Conservation (phyloP, 2,329 filamentous ascomycete genomes). For the Aureobasidium sp. region DNA sequence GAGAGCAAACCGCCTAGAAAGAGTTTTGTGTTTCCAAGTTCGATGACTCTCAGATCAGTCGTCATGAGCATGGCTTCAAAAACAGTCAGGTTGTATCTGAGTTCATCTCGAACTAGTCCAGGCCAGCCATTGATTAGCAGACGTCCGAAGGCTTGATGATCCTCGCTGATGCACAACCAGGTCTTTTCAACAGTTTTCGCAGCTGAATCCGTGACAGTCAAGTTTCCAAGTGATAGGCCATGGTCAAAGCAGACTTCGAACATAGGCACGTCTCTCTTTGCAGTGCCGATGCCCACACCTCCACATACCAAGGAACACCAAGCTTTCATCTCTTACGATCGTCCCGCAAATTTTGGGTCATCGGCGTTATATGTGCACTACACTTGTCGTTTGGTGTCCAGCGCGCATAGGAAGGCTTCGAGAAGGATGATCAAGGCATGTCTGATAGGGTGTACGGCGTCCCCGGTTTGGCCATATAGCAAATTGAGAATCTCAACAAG, state of each 20-base stretch:
- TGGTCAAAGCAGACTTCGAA: not conserved
- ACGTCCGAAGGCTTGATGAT: not conserved
- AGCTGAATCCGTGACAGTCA: not conserved
- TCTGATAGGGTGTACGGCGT: not conserved
- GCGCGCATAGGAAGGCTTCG: not conserved
- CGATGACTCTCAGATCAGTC: not conserved
- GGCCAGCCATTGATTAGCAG: not conserved
- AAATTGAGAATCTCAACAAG: not conserved
- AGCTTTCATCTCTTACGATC: not conserved
- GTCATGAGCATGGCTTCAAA: not conserved
- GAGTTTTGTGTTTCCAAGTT: not conserved
- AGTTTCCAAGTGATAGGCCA: not conserved
- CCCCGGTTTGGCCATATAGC: not conserved
- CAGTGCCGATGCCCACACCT: not conserved
- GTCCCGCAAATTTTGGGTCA: not conserved
- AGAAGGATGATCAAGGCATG: not conserved
- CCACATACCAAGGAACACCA: not conserved
- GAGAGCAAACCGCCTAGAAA: not conserved
- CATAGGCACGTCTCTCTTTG: not conserved
- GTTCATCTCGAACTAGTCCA: not conserved
- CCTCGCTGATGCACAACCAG: not conserved
- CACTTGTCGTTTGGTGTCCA: not conserved
- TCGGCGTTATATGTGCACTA: not conserved
- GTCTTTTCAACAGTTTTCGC: not conserved
- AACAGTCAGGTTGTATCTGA: not conserved